Percentiles rank a stretch among this genome's conserved stretches.
Conservation (phyloP, 164 flowering plant genomes). For the Dillenia suffruticosa region DNA sequence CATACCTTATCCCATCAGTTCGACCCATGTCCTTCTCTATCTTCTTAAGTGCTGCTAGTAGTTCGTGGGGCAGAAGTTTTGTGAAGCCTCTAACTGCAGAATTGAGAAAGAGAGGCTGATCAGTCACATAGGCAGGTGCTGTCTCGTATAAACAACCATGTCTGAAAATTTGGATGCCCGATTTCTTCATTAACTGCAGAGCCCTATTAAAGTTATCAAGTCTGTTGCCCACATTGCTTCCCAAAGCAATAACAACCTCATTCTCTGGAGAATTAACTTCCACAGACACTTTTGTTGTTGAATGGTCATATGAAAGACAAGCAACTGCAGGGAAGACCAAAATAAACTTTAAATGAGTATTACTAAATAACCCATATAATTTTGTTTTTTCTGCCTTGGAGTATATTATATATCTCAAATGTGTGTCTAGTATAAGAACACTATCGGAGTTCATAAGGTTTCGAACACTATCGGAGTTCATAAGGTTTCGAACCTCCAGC, state of each 20-base stretch:
- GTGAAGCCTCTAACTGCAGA: constrained; percentile 85
- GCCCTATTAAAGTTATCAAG: constrained; percentile 72
- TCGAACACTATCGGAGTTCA: too few relatives aligned
- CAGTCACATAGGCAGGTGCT: constrained; percentile 84
- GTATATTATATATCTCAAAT: too few relatives aligned
- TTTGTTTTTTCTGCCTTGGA: too few relatives aligned
- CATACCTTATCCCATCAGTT: constrained; percentile 78
- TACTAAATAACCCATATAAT: too few relatives aligned
- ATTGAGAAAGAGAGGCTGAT: constrained; percentile 89
- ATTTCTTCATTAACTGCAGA: constrained; percentile 54
- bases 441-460: too few relatives aligned
- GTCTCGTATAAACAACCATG: constrained; percentile 92
- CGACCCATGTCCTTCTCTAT: constrained; percentile 88
- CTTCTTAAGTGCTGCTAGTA: constrained; percentile 60
- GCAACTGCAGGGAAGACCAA: constrained; percentile 23
- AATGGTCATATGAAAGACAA: constrained; percentile 29
- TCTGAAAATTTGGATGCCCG: constrained; percentile 59
- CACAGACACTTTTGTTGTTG: constrained; percentile 26
- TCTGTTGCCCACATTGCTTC: constrained; percentile 91
- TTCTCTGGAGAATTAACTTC: constrained; percentile 68
- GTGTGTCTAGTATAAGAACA: too few relatives aligned
- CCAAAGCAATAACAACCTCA: constrained; percentile 90
- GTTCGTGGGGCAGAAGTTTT: constrained; percentile 72
- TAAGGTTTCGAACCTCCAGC: too few relatives aligned
- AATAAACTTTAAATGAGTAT: too few relatives aligned